These are phyloP conservation scores for Amphicarpaea edgeworthii DNA, from an alignment of 306 rosid genomes.

Conservation along the genomic window DNA sequence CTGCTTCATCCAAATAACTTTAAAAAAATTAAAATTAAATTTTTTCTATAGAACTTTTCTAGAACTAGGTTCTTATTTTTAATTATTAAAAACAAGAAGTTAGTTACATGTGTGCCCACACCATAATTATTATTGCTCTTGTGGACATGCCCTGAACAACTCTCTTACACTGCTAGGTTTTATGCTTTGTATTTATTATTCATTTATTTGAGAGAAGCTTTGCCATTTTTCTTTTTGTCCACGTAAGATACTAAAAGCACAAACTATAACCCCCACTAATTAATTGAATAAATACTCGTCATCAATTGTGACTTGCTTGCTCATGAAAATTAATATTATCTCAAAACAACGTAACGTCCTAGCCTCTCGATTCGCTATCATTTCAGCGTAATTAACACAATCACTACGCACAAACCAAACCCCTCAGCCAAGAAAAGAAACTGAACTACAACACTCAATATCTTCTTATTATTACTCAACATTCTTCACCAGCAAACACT, in stretches of 20 bases:
- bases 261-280: not conserved
- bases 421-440: constrained; percentile 64
- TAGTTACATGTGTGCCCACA: constrained; percentile 31
- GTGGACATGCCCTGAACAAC: not conserved
- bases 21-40: not conserved
- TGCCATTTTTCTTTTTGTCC: constrained; percentile 2
- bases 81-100: not conserved
- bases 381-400: constrained; percentile 55
- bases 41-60: not conserved
- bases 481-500: constrained; percentile 55
- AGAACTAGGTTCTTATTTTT: not conserved
- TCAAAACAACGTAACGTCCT: constrained; percentile 45
- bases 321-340: not conserved
- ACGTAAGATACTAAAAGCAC: not conserved
- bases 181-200: not conserved
- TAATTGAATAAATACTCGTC: not conserved
- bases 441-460: constrained; percentile 45
- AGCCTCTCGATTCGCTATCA: constrained; percentile 52
- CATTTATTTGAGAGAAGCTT: not conserved
- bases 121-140: not conserved
- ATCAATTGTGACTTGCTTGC: constrained; percentile 37
- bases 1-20: not conserved
- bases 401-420: constrained; percentile 47
- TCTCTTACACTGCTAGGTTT: not conserved
- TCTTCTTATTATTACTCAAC: constrained; percentile 48